Conservation (phyloP, 306 rosid species). For the Cicer pinnatifidum region DNA sequence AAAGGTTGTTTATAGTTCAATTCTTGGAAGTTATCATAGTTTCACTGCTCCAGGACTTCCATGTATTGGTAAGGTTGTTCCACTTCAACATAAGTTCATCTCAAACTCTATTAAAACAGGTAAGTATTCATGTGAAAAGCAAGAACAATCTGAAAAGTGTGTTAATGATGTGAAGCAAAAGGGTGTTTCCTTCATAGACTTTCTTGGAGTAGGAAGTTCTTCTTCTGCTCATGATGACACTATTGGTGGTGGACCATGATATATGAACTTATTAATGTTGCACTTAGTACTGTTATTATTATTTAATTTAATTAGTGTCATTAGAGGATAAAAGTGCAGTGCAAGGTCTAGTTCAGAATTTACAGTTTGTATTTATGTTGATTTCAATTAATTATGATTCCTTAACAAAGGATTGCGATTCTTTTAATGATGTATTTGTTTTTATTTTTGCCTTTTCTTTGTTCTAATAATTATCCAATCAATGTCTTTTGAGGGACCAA, state of each 20-base stretch:
- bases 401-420: neutral
- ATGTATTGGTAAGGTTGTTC: constrained; percentile 42
- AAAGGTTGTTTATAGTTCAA: neutral
- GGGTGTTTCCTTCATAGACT: constrained; percentile 60
- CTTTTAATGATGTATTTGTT: neutral
- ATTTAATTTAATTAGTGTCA: no score
- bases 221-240: neutral
- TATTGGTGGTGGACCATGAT: no score
- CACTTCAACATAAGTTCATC: constrained; percentile 33
- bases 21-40: constrained; percentile 36
- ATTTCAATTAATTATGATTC: neutral
- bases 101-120: constrained; percentile 9
- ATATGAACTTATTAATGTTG: neutral
- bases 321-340: no score
- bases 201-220: constrained; percentile 64
- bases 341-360: constrained; percentile 9
- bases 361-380: constrained; percentile 9
- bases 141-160: constrained; percentile 26
- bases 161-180: constrained; percentile 33
- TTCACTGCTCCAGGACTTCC: constrained; percentile 47
- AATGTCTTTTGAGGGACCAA: neutral
- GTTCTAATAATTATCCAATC: constrained; percentile 8
- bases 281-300: neutral
- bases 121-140: neutral
- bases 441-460: neutral